Percentiles rank a stretch among this genome's conserved stretches.
Conservation (phyloP, 306 rosid genomes). For the Ceratonia siliqua region DNA sequence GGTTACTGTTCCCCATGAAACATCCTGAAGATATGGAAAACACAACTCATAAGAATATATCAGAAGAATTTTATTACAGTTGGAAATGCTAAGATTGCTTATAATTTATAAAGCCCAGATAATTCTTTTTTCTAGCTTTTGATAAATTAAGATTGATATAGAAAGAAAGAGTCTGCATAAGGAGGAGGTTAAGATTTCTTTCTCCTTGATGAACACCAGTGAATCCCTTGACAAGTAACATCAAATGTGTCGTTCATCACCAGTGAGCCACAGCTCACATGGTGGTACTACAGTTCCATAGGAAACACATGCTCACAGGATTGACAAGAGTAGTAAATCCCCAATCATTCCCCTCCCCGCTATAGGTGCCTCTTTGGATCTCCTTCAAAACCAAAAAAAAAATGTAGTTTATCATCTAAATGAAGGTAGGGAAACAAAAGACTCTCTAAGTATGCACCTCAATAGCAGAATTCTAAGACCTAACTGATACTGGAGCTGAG, state of each 20-base stretch:
- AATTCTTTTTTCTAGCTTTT: neutral
- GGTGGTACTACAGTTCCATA: too few species aligned
- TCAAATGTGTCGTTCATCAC: neutral
- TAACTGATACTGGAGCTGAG: neutral
- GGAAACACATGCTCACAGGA: too few species aligned
- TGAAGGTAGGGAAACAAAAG: too few species aligned
- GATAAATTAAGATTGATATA: neutral
- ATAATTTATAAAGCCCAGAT: neutral
- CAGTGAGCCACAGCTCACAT: neutral
- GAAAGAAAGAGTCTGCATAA: neutral
- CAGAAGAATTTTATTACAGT: neutral
- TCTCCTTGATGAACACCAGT: neutral
- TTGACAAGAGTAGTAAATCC: too few species aligned
- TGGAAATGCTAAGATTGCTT: neutral
- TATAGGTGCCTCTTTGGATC: too few species aligned
- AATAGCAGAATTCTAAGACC: neutral
- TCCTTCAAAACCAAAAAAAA: too few species aligned
- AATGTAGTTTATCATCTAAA: too few species aligned
- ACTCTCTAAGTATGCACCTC: neutral
- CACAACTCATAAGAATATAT: neutral
- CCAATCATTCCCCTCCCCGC: too few species aligned
- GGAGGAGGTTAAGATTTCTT: neutral
- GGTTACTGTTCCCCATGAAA: conserved; percentile 81
- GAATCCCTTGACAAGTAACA: neutral
- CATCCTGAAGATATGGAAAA: conserved; percentile 47